Evolutionary conservation across 257 asterid species (phyloP).

Genomic region (Asclepias syriaca): DNA sequence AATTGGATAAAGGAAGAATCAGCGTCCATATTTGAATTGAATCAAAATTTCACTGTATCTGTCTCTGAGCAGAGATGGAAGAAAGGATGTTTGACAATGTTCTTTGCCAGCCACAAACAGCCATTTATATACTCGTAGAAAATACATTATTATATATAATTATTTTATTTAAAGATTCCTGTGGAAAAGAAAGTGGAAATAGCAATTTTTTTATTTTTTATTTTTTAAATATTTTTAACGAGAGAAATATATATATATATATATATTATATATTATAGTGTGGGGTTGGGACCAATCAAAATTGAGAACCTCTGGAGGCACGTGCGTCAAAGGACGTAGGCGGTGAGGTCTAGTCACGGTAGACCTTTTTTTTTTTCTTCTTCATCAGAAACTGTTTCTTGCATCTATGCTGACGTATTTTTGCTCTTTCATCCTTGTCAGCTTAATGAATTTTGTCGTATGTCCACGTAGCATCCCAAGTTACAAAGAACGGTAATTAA

Average conservation of each 20-base stretch:
- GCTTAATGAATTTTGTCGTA: background rate
- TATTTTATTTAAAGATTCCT: no score
- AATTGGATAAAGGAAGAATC: conserved; percentile 23
- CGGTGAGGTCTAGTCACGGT: conserved; percentile 38
- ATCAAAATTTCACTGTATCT: no score
- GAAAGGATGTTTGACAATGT: background rate
- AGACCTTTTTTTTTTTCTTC: background rate
- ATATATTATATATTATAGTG: no score
- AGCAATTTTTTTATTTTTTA: no score
- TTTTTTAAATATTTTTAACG: no score
- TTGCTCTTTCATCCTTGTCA: background rate
- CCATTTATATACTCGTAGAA: conserved; percentile 17
- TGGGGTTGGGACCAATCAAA: background rate
- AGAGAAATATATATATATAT: no score
- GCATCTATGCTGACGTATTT: conserved; percentile 5
- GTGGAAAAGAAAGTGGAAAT: no score
- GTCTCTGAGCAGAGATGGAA: background rate
- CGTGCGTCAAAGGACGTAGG: conserved; percentile 59
- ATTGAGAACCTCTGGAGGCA: conserved; percentile 11
- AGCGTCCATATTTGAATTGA: conserved; percentile 1
- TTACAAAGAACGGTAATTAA: no score
- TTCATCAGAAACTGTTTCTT: background rate
- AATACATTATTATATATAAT: background rate
- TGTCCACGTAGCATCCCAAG: background rate
- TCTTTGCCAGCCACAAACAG: background rate